phyloP scores from a whole-genome alignment of 2,329 filamentous ascomycete species.

The Gremmenia infestans region DNA sequence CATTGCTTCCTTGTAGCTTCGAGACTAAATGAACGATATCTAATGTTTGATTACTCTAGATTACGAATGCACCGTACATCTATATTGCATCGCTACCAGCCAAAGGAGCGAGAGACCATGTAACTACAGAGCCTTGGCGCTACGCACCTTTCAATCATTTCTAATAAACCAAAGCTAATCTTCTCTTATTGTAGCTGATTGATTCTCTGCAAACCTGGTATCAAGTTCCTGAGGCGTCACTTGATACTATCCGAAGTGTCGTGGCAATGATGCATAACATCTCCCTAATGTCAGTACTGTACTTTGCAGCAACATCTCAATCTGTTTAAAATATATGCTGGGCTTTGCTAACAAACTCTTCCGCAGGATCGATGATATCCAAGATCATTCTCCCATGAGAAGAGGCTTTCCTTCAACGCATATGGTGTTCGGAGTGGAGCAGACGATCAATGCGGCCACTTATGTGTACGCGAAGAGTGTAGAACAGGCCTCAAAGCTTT shows the following conservation, averaged over 20 bases:
- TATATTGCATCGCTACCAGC: slow-evolving; percentile 4
- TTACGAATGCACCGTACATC: not conserved
- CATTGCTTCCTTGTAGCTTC: too few relatives aligned
- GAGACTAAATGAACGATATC: too few relatives aligned
- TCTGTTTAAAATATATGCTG: too few relatives aligned
- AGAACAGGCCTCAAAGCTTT: not conserved
- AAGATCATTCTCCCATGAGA: slow-evolving; percentile 1
- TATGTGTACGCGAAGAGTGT: not conserved
- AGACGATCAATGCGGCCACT: not conserved
- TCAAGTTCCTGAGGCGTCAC: not conserved
- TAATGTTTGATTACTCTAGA: not conserved
- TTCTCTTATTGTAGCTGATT: not conserved
- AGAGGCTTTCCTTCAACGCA: slow-evolving; percentile 1
- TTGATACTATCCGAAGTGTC: not conserved
- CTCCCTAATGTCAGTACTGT: not conserved
- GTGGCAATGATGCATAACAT: not conserved
- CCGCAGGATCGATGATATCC: not conserved
- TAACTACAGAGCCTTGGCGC: too few relatives aligned
- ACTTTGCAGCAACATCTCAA: not conserved
- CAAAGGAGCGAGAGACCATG: not conserved
- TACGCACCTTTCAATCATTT: too few relatives aligned
- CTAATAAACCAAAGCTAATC: too few relatives aligned
- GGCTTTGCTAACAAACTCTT: not conserved
- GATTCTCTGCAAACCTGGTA: slow-evolving; percentile 4
- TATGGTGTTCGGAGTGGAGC: not conserved